phyloP scores from a whole-genome alignment of 2,329 filamentous ascomycete species.

The Juglanconis oblonga region DNA sequence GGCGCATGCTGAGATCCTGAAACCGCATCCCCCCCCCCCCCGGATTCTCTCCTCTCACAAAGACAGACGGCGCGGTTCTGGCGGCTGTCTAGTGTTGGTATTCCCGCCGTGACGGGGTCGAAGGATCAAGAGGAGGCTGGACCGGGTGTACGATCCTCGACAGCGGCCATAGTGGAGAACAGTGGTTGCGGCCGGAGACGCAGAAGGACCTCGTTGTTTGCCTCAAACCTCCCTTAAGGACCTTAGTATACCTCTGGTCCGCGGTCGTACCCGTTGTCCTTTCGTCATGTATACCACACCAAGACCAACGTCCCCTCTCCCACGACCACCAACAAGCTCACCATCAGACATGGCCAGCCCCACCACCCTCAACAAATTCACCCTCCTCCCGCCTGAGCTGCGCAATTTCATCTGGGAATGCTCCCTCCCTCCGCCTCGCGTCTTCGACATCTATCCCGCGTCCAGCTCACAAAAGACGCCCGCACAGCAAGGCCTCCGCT shows the following conservation, averaged over 20 bases:
- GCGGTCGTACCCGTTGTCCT: not conserved
- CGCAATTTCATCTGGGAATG: constrained; percentile 45
- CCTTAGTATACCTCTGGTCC: not conserved
- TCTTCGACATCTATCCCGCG: constrained; percentile 46
- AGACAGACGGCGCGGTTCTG: constrained; percentile 9
- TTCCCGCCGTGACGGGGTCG: not conserved
- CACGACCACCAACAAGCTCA: not conserved
- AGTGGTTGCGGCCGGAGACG: not conserved
- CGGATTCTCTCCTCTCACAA: not conserved
- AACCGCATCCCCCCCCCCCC: too few species aligned
- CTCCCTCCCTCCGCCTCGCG: constrained; percentile 41
- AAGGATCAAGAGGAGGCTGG: not conserved
- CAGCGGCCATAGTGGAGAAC: not conserved
- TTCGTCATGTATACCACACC: not conserved
- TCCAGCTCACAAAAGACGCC: constrained; percentile 38
- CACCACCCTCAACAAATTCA: constrained; percentile 27
- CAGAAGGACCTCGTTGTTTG: not conserved
- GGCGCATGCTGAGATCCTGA: too few species aligned
- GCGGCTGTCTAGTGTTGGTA: constrained; percentile 1
- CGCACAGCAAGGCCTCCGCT: constrained; percentile 41
- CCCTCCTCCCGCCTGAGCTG: constrained; percentile 40
- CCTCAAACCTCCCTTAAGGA: too few species aligned
- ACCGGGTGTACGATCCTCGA: not conserved
- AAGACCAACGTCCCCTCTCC: not conserved
- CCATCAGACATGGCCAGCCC: not conserved